These are phyloP conservation scores for Ophiorrhiza pumila DNA, from an alignment of 257 asterid species.

Conservation along the genomic window DNA sequence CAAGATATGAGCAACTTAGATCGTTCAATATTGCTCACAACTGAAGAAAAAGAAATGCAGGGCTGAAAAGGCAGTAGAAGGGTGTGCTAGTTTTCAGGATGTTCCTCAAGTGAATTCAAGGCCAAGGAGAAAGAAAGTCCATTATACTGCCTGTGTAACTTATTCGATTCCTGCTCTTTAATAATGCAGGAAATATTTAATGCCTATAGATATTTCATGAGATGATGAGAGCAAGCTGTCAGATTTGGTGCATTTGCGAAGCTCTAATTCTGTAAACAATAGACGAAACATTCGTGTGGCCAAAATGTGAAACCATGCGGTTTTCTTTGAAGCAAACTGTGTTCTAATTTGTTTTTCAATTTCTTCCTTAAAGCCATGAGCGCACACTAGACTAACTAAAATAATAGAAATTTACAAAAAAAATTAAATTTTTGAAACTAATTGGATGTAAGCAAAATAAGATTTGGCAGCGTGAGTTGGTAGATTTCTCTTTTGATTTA, in stretches of 20 bases:
- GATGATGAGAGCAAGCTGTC: neutral
- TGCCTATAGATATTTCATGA: neutral
- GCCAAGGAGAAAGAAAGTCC: neutral
- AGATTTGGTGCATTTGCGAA: neutral
- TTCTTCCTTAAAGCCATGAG: neutral
- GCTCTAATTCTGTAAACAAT: neutral
- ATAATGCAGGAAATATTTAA: neutral
- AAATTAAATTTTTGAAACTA: neutral
- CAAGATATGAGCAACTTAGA: constrained; percentile 58
- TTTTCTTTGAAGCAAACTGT: neutral
- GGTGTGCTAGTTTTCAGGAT: neutral
- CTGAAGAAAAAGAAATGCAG: neutral
- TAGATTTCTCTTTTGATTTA: too few relatives aligned
- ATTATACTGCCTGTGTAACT: too few relatives aligned
- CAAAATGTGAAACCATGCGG: neutral
- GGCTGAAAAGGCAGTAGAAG: neutral
- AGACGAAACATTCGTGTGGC: neutral
- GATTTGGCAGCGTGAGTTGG: too few relatives aligned
- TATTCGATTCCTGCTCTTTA: neutral
- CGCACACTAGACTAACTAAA: neutral
- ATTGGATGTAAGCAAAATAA: neutral
- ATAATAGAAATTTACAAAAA: neutral
- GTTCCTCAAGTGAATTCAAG: neutral
- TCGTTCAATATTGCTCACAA: neutral
- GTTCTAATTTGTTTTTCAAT: neutral